Evolutionary conservation across 179 eudicot species (phyloP).

Genomic region (Spergularia azorica): DNA sequence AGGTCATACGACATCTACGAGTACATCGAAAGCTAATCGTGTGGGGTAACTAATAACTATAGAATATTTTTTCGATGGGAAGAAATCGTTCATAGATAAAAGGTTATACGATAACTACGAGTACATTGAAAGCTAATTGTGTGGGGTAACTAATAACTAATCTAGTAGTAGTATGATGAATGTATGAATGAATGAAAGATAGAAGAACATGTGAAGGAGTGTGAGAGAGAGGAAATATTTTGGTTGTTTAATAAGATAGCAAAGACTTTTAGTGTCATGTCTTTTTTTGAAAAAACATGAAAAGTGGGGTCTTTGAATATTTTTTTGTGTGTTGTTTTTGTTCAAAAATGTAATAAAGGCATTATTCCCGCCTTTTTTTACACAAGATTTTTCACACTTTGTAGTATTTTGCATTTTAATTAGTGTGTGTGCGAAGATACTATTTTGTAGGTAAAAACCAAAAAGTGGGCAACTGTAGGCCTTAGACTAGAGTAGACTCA

Average conservation of each 20-base stretch:
- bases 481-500: too few relatives aligned
- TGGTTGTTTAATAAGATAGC: constrained; percentile 13
- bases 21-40: too few relatives aligned
- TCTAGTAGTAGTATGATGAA: background rate
- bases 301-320: constrained; percentile 19
- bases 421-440: too few relatives aligned
- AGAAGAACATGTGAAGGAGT: constrained; percentile 34
- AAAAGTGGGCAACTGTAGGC: too few relatives aligned
- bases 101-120: too few relatives aligned
- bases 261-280: constrained; percentile 29
- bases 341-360: constrained; percentile 10
- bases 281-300: constrained; percentile 1
- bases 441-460: too few relatives aligned
- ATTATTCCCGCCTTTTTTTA: constrained; percentile 27
- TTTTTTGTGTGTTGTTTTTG: background rate
- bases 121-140: too few relatives aligned
- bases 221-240: constrained; percentile 9
- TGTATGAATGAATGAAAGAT: constrained; percentile 18
- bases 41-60: too few relatives aligned
- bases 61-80: background rate
- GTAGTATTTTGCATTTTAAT: too few relatives aligned
- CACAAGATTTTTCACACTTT: background rate
- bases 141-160: background rate
- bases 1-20: too few relatives aligned
- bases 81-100: too few relatives aligned